A percentile compares a stretch with the other conserved stretches of the same genome.
Conservation (phyloP, 352 stramenopile species). For the Pythium grandisporangium region DNA sequence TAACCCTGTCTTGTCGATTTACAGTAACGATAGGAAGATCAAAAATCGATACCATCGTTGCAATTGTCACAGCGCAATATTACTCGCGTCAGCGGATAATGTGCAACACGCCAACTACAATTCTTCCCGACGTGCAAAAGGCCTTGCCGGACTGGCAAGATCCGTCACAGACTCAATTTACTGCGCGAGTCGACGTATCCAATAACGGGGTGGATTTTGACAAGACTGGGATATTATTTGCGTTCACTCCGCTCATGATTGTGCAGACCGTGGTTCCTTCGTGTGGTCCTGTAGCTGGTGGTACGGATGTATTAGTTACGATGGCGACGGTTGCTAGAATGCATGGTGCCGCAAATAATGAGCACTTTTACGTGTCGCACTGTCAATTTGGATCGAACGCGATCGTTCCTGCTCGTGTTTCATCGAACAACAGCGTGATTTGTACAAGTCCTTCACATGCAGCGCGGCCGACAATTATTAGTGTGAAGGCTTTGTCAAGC, state of each 20-base stretch:
- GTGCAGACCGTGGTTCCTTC: conserved; percentile 10
- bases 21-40: conserved; percentile 14
- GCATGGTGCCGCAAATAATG: neutral
- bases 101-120: conserved; percentile 4
- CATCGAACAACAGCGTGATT: conserved; percentile 4
- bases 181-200: conserved; percentile 23
- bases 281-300: conserved; percentile 14
- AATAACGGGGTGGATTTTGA: conserved; percentile 44
- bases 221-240: conserved; percentile 19
- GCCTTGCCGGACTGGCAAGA: too few species aligned
- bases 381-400: conserved; percentile 21
- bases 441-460: conserved; percentile 16
- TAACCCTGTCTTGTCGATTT: conserved; percentile 25
- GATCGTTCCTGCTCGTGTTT: neutral
- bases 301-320: conserved; percentile 13
- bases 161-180: neutral
- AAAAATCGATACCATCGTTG: conserved; percentile 7
- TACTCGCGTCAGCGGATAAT: conserved; percentile 14
- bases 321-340: neutral
- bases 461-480: conserved; percentile 11
- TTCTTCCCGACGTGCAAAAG: too few species aligned
- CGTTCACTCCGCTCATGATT: conserved; percentile 12
- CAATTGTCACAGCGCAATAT: conserved; percentile 12
- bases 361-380: conserved; percentile 11
- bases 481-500: conserved; percentile 6